Conservation (phyloP, 2,329 filamentous ascomycete genomes). For the Pleoardoris graminearum region DNA sequence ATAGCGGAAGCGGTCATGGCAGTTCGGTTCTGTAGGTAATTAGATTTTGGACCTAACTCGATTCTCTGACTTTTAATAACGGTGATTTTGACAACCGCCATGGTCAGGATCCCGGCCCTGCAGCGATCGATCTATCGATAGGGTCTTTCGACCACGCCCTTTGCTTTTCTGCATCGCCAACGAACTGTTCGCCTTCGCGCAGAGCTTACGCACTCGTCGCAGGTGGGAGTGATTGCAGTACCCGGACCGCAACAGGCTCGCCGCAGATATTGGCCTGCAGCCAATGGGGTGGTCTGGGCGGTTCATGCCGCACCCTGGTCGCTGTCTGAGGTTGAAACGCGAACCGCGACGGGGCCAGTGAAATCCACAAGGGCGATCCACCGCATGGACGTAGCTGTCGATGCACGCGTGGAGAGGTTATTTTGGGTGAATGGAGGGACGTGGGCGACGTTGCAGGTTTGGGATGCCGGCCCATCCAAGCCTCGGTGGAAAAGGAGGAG, state of each 20-base stretch:
- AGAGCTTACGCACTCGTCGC: background rate
- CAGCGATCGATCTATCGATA: slow-evolving; percentile 1
- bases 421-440: slow-evolving; percentile 4
- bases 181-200: background rate
- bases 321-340: slow-evolving; percentile 18
- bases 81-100: background rate
- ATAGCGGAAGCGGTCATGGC: slow-evolving; percentile 4
- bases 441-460: background rate
- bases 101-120: background rate
- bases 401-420: slow-evolving; percentile 5
- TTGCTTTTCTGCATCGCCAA: background rate
- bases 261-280: slow-evolving; percentile 7
- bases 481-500: background rate
- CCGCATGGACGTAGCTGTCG: slow-evolving; percentile 2
- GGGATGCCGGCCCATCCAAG: no score
- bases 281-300: slow-evolving; percentile 15
- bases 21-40: background rate
- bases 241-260: slow-evolving; percentile 17
- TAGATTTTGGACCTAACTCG: background rate
- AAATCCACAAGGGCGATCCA: background rate
- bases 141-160: background rate
- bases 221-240: slow-evolving; percentile 19
- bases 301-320: slow-evolving; percentile 3
- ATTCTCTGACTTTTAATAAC: background rate
- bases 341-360: background rate